These are phyloP conservation scores for Entelexis paramagnoliae DNA, from an alignment of 1,139 yeast species.

Conservation along the genomic window DNA sequence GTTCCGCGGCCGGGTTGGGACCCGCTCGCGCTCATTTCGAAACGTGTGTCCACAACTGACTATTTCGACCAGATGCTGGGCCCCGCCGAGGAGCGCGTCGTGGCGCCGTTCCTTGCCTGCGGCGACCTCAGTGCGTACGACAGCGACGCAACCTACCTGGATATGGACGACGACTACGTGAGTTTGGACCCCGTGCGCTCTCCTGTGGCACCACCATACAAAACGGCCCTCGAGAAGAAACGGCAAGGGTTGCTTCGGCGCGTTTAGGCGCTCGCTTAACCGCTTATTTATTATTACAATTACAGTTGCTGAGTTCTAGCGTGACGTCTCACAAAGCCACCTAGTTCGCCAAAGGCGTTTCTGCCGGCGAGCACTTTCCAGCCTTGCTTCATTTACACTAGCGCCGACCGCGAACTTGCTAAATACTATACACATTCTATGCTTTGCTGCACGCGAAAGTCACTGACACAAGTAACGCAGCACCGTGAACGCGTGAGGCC, in stretches of 20 bases:
- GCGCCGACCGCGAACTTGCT: too few relatives aligned
- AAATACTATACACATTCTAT: too few relatives aligned
- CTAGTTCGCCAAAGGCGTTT: too few relatives aligned
- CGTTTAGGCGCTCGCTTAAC: not conserved
- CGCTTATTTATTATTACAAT: not conserved
- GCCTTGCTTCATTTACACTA: too few relatives aligned
- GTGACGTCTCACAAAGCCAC: too few relatives aligned
- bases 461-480: too few relatives aligned
- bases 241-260: slow-evolving; percentile 33
- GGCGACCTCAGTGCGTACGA: slow-evolving; percentile 82
- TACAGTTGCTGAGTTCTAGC: not conserved
- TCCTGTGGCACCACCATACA: slow-evolving; percentile 96
- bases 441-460: too few relatives aligned
- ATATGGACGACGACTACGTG: slow-evolving; percentile 35
- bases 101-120: slow-evolving; percentile 87
- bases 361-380: too few relatives aligned
- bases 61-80: slow-evolving; percentile 59
- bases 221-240: slow-evolving; percentile 78
- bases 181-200: slow-evolving; percentile 81
- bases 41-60: slow-evolving; percentile 56
- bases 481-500: too few relatives aligned
- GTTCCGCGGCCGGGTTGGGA: slow-evolving; percentile 73
- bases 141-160: slow-evolving; percentile 86
- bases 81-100: slow-evolving; percentile 47
- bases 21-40: slow-evolving; percentile 46